These are phyloP conservation scores for Sambucus nigra DNA, from an alignment of 129 eudicot species.

Conservation along the genomic window DNA sequence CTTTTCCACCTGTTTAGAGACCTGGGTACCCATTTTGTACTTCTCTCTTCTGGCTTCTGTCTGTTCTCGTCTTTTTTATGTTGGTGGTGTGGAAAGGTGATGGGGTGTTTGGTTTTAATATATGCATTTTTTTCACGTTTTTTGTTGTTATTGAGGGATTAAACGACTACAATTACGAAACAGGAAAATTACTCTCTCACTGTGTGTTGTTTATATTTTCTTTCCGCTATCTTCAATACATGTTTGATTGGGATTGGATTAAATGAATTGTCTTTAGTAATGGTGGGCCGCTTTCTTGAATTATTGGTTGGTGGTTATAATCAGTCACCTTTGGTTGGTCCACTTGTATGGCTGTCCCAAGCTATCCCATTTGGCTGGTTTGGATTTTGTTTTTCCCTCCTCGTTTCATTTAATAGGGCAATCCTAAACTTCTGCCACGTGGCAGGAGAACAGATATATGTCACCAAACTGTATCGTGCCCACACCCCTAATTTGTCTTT, in stretches of 20 bases:
- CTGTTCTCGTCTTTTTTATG: neutral
- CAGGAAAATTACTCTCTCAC: too few relatives aligned
- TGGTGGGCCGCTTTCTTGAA: slow-evolving; percentile 15
- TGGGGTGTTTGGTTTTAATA: neutral
- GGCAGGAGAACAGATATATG: too few relatives aligned
- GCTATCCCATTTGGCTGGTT: neutral
- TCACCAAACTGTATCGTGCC: too few relatives aligned
- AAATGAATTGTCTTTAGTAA: neutral
- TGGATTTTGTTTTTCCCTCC: neutral
- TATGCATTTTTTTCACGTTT: neutral
- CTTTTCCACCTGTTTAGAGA: slow-evolving; percentile 58
- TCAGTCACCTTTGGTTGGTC: slow-evolving; percentile 11
- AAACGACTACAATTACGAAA: neutral
- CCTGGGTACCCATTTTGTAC: slow-evolving; percentile 54
- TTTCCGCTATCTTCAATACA: neutral
- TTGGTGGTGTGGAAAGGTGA: neutral
- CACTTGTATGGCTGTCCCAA: slow-evolving; percentile 10
- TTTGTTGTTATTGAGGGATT: neutral
- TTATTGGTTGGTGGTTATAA: slow-evolving; percentile 14
- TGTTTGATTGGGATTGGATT: neutral
- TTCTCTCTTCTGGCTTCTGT: neutral
- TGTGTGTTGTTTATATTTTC: neutral
- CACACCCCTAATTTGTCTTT: too few relatives aligned
- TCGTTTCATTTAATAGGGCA: neutral
- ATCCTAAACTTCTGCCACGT: neutral